Percentiles rank a stretch among this genome's conserved stretches.
These are phyloP conservation scores for Boletus bicolor DNA, from an alignment of 768 basidiomycete genomes.

Conservation along the genomic window DNA sequence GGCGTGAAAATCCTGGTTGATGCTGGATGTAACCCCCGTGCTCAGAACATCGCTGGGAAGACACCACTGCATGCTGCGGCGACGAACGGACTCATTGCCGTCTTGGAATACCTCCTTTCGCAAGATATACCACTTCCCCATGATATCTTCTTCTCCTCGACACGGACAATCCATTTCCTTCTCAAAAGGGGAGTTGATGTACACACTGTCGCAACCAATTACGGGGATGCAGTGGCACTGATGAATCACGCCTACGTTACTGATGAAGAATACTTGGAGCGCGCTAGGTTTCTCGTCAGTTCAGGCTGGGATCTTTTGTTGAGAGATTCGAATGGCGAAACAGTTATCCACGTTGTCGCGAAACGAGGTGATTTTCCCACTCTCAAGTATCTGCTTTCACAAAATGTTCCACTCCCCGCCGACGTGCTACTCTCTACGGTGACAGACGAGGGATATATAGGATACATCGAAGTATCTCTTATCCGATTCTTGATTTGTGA, in stretches of 20 bases:
- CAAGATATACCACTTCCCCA: not conserved
- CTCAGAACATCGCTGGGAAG: not conserved
- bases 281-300: not conserved
- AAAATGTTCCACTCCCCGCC: not conserved
- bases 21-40: not conserved
- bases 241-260: not conserved
- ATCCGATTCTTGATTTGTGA: not conserved
- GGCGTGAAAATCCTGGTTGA: not conserved
- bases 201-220: not conserved
- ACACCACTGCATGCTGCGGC: not conserved
- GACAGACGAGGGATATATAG: not conserved
- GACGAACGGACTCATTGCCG: not conserved
- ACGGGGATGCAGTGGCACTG: not conserved
- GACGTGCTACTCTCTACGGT: not conserved
- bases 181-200: not conserved
- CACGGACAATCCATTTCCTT: not conserved
- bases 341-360: not conserved
- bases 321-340: not conserved
- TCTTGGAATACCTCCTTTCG: not conserved
- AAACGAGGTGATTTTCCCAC: not conserved
- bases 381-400: not conserved
- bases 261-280: not conserved
- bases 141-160: not conserved
- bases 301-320: not conserved
- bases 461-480: not conserved